Percentiles rank a stretch among this genome's conserved stretches.
phyloP scores from a whole-genome alignment of 31 red algal species.

The Endocladia muricata region DNA sequence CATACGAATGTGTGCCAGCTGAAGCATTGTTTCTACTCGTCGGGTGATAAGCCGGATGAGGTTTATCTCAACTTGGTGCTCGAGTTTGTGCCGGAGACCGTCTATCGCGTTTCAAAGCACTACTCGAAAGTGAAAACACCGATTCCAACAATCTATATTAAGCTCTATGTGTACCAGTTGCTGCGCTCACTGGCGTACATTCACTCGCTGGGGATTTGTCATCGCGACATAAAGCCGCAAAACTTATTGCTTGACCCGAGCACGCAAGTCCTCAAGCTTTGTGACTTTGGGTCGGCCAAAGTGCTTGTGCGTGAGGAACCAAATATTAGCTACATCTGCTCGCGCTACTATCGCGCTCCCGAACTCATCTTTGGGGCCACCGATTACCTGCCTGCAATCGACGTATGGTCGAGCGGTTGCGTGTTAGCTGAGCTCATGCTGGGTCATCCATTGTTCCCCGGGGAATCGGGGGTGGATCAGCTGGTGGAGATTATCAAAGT shows the following conservation, averaged over 20 bases:
- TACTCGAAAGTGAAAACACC: constrained; percentile 82
- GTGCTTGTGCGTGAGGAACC: constrained; percentile 58
- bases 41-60: constrained; percentile 90
- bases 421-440: constrained; percentile 93
- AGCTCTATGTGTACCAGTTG: constrained; percentile 91
- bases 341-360: constrained; percentile 84
- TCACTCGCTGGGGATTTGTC: constrained; percentile 68
- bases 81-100: constrained; percentile 96
- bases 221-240: constrained; percentile 87
- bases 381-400: constrained; percentile 85
- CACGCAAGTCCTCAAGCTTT: constrained; percentile 72
- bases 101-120: constrained; percentile 79
- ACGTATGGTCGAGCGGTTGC: constrained; percentile 88
- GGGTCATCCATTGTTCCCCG: constrained; percentile 71
- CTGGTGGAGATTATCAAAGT: constrained; percentile 80
- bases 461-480: constrained; percentile 75
- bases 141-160: constrained; percentile 88
- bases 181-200: constrained; percentile 78
- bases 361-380: constrained; percentile 82
- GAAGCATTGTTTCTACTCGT: constrained; percentile 97
- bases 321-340: constrained; percentile 73
- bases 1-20: constrained; percentile 94
- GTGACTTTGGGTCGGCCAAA: constrained; percentile 85
- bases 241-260: constrained; percentile 88
- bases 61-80: constrained; percentile 97